These are phyloP conservation scores for Nakaseomyces uthaithaninus DNA, from an alignment of 1,139 yeast genomes.

Conservation along the genomic window DNA sequence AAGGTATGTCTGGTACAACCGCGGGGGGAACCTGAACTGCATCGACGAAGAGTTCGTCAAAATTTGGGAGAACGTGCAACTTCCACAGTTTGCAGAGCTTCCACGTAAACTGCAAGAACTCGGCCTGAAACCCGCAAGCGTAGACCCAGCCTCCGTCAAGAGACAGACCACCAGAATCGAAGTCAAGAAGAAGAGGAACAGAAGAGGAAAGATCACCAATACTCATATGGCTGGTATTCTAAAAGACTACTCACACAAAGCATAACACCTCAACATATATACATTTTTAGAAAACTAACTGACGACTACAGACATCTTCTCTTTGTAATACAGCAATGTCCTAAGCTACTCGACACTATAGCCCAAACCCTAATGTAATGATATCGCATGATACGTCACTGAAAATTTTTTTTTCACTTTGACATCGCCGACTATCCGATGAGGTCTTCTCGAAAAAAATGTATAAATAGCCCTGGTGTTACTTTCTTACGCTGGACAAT, in stretches of 20 bases:
- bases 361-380: not conserved
- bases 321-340: no score
- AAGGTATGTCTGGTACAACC: slow-evolving; percentile 83
- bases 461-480: not conserved
- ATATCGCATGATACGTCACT: not conserved
- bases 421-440: not conserved
- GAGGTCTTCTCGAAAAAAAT: no score
- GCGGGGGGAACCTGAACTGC: slow-evolving; percentile 61
- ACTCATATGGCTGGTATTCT: slow-evolving; percentile 93
- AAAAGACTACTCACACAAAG: slow-evolving; percentile 57
- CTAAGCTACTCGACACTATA: no score
- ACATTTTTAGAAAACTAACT: no score
- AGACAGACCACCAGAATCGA: slow-evolving; percentile 44
- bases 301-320: no score
- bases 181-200: slow-evolving; percentile 75
- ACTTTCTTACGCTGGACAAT: no score
- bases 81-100: slow-evolving; percentile 75
- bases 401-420: no score
- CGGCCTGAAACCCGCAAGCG: slow-evolving; percentile 91
- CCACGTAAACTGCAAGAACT: slow-evolving; percentile 72
- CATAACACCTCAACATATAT: no score
- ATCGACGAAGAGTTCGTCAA: slow-evolving; percentile 77
- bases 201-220: slow-evolving; percentile 90
- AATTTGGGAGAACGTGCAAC: slow-evolving; percentile 70
- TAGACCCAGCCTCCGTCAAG: slow-evolving; percentile 85